Base-by-base conservation (phyloP, 257 asterid species). In the Datura wrightii region DNA sequence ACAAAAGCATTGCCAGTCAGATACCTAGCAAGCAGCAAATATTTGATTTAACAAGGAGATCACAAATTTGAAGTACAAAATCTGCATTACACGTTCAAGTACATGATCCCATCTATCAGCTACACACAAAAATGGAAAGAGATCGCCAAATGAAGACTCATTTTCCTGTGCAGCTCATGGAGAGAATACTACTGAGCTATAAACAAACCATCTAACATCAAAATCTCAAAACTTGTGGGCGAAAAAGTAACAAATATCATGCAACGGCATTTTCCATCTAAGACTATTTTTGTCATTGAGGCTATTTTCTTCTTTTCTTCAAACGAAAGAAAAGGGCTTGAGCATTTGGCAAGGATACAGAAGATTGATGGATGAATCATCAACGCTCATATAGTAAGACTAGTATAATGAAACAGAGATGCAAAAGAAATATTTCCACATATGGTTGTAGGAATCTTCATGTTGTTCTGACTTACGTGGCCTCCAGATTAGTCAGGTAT, bases 1-100 rank as follows among this genome's bases (percentile, higher is more conserved):
- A 88, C 76, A 36, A 92, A 93, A 56, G 46, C 79, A 90, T 92
- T 92, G 71, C 90, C 86, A 13, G 93, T 89, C 83, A 92, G 79
- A 79, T 58, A 88, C 92, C 93, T 92, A 86, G 81, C 66, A 55
- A 80, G 52, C 44, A 7, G 70, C 3, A 36, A 76, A 83, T 42
- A 79, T 66, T 24, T 41, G 52, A 84, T 53, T 82, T 48, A 54
- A 63, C 48, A n/a, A 66, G 67, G 62, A 48, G 14, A 11, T 74
- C 19, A 48, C 44, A 48, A 69, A 72, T 72, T 71, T 46, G 58
- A n/a, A 71, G 19, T n/a, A 56, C 56, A 71, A 71, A 18, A 71
- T 42, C 18, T 71, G 6, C 18, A 44, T 11, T 42, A 71, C 18
- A 71, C 44, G 10, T 44, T 71, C 37, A 42, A 42, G 39, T 18